phyloP scores from a whole-genome alignment of 345 rosid species.

The Chamaenerion angustifolium region DNA sequence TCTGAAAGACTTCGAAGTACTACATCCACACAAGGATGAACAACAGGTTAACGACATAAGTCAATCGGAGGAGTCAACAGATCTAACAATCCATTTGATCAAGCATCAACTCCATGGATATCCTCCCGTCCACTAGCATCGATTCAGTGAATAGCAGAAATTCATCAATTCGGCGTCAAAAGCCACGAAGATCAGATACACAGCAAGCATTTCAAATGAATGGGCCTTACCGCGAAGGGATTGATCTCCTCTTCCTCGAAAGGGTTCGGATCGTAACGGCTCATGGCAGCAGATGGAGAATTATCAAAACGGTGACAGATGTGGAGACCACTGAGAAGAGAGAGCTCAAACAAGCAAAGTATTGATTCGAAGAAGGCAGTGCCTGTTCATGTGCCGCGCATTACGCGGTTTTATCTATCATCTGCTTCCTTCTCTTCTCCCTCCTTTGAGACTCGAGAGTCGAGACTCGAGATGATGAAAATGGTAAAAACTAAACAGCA shows the following conservation, averaged over 20 bases:
- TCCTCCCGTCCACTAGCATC: background rate
- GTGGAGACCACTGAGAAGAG: constrained; percentile 2
- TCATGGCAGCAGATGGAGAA: constrained; percentile 33
- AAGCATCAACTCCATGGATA: background rate
- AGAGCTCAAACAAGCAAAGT: background rate
- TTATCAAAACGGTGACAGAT: constrained; percentile 9
- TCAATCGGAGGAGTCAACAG: background rate
- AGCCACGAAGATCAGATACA: background rate
- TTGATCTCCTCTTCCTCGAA: constrained; percentile 82
- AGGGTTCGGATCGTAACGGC: constrained; percentile 56
- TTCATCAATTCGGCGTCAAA: background rate
- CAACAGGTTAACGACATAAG: background rate
- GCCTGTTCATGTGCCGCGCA: no score
- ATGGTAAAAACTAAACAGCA: no score
- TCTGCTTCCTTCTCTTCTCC: no score
- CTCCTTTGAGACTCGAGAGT: no score
- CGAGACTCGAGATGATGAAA: no score
- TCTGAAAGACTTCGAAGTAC: background rate
- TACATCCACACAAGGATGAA: background rate
- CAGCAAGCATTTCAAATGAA: background rate
- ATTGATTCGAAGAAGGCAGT: no score
- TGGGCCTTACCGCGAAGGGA: constrained; percentile 69
- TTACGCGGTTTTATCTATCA: no score
- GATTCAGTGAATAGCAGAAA: background rate
- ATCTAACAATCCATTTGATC: background rate